Evolutionary conservation across 139 green algal genomes (phyloP).

Genomic region (Deuterostichococcus epilithicus): DNA sequence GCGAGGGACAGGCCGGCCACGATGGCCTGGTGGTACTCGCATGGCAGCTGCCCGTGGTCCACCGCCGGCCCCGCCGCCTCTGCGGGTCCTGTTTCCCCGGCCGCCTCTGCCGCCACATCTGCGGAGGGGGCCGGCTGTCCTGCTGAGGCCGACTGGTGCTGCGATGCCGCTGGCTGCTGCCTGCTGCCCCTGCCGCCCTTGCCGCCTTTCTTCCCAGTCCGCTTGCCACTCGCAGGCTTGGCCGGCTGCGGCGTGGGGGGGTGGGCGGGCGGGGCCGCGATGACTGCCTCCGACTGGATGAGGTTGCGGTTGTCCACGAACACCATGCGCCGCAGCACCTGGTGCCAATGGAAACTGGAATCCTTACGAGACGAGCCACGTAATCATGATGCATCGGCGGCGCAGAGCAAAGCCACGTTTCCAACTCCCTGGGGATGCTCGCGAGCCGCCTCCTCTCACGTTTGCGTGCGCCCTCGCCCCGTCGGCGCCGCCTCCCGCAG

Average conservation of each 20-base stretch:
- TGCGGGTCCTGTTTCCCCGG: not conserved
- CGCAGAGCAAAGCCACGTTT: too few species aligned
- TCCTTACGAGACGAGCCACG: too few species aligned
- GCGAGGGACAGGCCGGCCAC: constrained; percentile 35
- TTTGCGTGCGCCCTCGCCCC: not conserved
- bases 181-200: not conserved
- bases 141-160: too few species aligned
- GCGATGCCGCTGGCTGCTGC: too few species aligned
- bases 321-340: constrained; percentile 37
- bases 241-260: not conserved
- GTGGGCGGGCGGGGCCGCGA: not conserved
- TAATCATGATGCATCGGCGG: too few species aligned
- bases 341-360: too few species aligned
- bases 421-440: too few species aligned
- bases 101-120: too few species aligned
- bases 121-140: too few species aligned
- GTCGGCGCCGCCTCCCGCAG: constrained; percentile 1
- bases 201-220: not conserved
- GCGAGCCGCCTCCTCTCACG: too few species aligned
- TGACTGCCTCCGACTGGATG: constrained; percentile 43
- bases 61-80: not conserved
- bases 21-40: constrained; percentile 45
- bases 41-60: constrained; percentile 29
- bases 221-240: not conserved
- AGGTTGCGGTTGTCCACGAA: constrained; percentile 39